Evolutionary conservation across 805 yeast genomes (phyloP).

Genomic region (Ogataea methylovora): DNA sequence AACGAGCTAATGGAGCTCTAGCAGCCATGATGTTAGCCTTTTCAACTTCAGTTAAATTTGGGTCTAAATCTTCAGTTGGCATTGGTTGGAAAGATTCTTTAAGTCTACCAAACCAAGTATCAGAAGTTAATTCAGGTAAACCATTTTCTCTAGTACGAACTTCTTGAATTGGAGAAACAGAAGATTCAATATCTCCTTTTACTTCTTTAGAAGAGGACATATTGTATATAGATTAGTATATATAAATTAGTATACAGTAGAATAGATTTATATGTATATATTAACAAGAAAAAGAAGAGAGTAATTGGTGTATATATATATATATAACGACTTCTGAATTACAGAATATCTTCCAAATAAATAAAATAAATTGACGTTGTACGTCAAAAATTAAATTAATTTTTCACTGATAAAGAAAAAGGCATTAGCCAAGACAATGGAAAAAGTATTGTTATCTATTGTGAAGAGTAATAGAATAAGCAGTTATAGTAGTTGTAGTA

Average conservation of each 20-base stretch:
- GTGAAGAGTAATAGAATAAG: too few species aligned
- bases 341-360: too few species aligned
- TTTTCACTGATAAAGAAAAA: too few species aligned
- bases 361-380: too few species aligned
- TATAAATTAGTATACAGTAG: background rate
- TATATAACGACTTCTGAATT: too few species aligned
- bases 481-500: too few species aligned
- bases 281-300: background rate
- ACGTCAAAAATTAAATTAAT: too few species aligned
- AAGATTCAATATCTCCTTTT: constrained; percentile 16
- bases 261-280: background rate
- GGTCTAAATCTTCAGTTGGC: constrained; percentile 33
- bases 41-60: constrained; percentile 35
- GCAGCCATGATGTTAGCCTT: constrained; percentile 40
- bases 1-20: constrained; percentile 41
- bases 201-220: constrained; percentile 10
- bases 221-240: background rate
- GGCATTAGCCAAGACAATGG: too few species aligned
- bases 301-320: too few species aligned
- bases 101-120: constrained; percentile 8
- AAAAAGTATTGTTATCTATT: too few species aligned
- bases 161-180: constrained; percentile 15
- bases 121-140: background rate
- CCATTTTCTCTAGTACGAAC: background rate
- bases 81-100: constrained; percentile 24